Evolutionary conservation across 1,139 yeast species (phyloP), one percentile per base, ranked within the genome.

Genomic region (Wickerhamomyces sp.): DNA sequence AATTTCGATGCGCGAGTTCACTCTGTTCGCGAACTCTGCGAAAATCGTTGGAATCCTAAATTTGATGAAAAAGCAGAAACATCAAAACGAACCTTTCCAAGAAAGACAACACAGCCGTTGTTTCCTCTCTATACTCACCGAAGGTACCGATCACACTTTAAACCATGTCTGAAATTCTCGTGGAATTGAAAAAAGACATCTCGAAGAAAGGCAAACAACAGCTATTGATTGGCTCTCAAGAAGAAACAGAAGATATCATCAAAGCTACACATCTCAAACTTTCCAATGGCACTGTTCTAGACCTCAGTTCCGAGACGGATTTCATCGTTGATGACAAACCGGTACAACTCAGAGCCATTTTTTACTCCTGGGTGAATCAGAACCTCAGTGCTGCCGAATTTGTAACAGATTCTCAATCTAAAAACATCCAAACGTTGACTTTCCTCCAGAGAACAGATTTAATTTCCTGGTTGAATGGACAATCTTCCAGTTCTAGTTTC

Each of bases 401-500:
- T 55, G 74, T 87, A 44, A 72, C 78, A 17, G 79, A 74, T 34
- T 85, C 96, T 48, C 78, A 78, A 45, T 74, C 72, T 36, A 64
- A 72, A 33, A 72, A 75, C 4, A 70, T 89, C 26, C 68, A 76
- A 4, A 86, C 86, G 46, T 75, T 93, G 57, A 79, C 87, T 42
- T 89, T 91, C 55, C 64, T 86, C 57, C 95, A 87, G 47, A 80
- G 94, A 59, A 80, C 89, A 4, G 96, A 89, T 53, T 70, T 91
- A 45, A 69, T 80, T 34, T 74, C 87, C 16, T 88, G 93, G 89
- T 68, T 89, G 39, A 72, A 72, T 42, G 95, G 95, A 4, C 69
- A 76, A 21, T 66, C 75, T 7, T 78, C 72, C 30, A 60, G 68
- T 6, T 76, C 84, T 45, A 68, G 73, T 34, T 78, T 74, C 50